These are phyloP conservation scores for Cystobasidium sp. DNA, from an alignment of 1,284 basidiomycete species.

Conservation along the genomic window DNA sequence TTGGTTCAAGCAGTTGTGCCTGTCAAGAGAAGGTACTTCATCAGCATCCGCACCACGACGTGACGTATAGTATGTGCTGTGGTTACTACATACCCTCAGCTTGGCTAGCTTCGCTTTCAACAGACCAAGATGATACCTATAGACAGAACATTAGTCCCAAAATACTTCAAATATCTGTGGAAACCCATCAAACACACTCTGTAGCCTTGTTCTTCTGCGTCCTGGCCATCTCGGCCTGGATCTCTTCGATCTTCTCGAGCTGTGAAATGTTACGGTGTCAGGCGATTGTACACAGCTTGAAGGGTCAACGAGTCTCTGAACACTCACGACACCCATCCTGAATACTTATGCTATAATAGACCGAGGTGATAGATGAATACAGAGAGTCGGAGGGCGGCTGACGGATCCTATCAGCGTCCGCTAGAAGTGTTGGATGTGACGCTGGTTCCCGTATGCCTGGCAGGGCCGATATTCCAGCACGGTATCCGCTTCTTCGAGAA, in stretches of 20 bases:
- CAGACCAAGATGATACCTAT: slow-evolving; percentile 57
- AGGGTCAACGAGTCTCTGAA: not conserved
- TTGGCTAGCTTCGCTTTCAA: slow-evolving; percentile 89
- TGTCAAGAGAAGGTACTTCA: slow-evolving; percentile 53
- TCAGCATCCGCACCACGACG: not conserved
- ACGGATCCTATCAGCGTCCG: too few species aligned
- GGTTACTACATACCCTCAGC: slow-evolving; percentile 82
- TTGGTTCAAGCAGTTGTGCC: slow-evolving; percentile 51
- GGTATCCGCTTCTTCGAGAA: too few species aligned
- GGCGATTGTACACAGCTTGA: not conserved
- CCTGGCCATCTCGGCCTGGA: slow-evolving; percentile 55
- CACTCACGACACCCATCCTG: slow-evolving; percentile 43
- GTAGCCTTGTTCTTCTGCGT: slow-evolving; percentile 59
- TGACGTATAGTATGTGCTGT: slow-evolving; percentile 61
- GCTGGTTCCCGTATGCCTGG: too few species aligned
- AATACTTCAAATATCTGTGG: not conserved
- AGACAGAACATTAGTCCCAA: not conserved
- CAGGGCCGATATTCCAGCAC: too few species aligned
- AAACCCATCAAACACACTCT: slow-evolving; percentile 5
- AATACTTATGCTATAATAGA: not conserved
- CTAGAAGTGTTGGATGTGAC: too few species aligned
- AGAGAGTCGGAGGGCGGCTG: not conserved
- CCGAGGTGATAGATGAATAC: not conserved
- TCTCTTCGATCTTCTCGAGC: slow-evolving; percentile 45
- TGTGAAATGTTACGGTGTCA: not conserved